Base-by-base conservation (phyloP, 331 rosid genomes). In the Quercus tomentella region DNA sequence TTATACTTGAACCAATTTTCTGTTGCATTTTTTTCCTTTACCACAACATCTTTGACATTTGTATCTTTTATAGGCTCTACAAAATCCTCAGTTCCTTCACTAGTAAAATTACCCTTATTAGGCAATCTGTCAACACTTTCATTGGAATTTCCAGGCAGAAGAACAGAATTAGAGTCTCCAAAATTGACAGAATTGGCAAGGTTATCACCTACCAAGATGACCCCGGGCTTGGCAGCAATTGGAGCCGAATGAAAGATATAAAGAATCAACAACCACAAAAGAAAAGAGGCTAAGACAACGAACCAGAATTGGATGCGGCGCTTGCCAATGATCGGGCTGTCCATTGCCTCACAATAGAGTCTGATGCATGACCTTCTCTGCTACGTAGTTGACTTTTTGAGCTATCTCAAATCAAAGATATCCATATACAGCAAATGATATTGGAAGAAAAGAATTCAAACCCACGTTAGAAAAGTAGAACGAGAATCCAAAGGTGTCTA, bases 201-300 rank as follows among this genome's bases (percentile, higher is more conserved):
- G 31, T 54, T 72, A 61, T 76, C 49, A 43, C 69, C 79, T 16
- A 74, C 63, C 41, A 49, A 26, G 2, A 67, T 72, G 57, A 21
- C 31, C 45, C 75, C 26, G 14, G 5, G 55, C 33, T 70, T 75
- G 12, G 73, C 45, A 4, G 62, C 70, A 52, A 30, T 51, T 3
- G 56, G 74, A 66, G 81, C 80, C 17, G 81, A 81, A 75, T 77
- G 61, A 79, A 79, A 82, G 20, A 63, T 21, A 20, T 73, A 73
- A 54, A 87, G 21, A 62, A 87, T 67, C 11, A 81, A 7, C 25
- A 79, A 79, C 84, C 86, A 84, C 28, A 87, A 11, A 10, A 84
- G 55, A 78, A 81, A 76, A 31, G 76, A 25, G 66, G 75, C 56
- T 4, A 77, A 75, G 37, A 76, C 82, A 51, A 84, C 78, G 45